Evolutionary conservation across 768 basidiomycete genomes (phyloP), one percentile per base, ranked within the genome.

Genomic region (Hirschioporus abietinus): DNA sequence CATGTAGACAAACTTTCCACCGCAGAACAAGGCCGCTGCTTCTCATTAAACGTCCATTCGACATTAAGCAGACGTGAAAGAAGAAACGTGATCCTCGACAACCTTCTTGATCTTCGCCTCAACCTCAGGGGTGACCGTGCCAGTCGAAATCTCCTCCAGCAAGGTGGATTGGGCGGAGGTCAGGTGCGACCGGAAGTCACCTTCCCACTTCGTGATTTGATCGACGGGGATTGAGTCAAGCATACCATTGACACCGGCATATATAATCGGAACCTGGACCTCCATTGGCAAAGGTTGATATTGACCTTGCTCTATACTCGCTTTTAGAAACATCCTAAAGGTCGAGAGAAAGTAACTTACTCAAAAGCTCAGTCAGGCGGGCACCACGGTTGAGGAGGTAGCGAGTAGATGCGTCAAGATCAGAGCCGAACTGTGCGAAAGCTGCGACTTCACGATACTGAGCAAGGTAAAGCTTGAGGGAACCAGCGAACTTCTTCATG

Each of bases 401-500:
- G 74, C 96, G 95, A 71, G 96, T 99, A 18, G 96, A 98, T 66
- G 96, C 96, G 83, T 99, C 97, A 76, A 99, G 92, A 81, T 99
- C 97, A 74, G 97, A 99, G 88, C 97, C 97, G 84, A 99, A 99
- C 78, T 99, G 97, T 67, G 96, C 95, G 76, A 96, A 97, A 71
- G 95, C 95, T 71, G 97, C 97, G 72, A 99, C 97, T 86, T 99
- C 97, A 91, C 97, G 96, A 85, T 99, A 99, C 80, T 99, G 97
- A 34, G 97, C 97, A 71, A 99, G 93, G 88, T 99, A 99, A 61
- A 99, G 88, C 84, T 99, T 98, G 73, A 99, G 89, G 65, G 97
- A 99, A 86, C 97, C 97, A 74, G 97, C 97, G 74, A 99, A 99
- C 84, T 98, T 96, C 92, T 98, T 99, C 97, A 99, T 99, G 83